Base-by-base conservation (phyloP, 257 asterid species). In the Leonotis leonurus region DNA sequence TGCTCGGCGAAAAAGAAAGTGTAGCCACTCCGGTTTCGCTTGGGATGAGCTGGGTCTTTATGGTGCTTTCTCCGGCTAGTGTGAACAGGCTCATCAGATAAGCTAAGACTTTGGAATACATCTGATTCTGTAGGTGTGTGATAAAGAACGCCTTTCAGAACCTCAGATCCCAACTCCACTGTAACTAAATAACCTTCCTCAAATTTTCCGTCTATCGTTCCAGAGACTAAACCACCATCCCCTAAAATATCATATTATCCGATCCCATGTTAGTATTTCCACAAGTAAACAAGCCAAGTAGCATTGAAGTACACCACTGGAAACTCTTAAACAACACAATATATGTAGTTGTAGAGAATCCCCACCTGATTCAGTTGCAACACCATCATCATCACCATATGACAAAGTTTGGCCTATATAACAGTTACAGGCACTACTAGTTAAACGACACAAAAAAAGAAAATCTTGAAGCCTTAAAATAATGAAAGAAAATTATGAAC, bases 1-100 rank as follows among this genome's bases (percentile, higher is more conserved):
- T 89, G 95, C 85, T 93, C 99, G 4, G 87, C 90, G 26, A 87
- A 93, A 71, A 89, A 89, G 84, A 87, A 89, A 62, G 90, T 87
- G 69, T 93, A 93, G 5, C 99, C 97, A 39, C 94, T 93, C 61
- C 88, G 74, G 41, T 81, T 87, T 58, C 87, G 72, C 72, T 83
- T 89, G 27, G 99, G 97, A 61, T 79, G 80, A 63, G 86, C 75
- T 11, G 96, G 96, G 50, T 84, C 95, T 77, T 72, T 77, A 20
- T 82, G 84, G 30, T 75, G 83, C 72, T 77, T 87, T 76, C 79
- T 82, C 62, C 85, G 74, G 35, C 24, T 73, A 56, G 57, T 71
- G 17, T 69, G 75, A 50, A 71, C 58, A 26, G 77, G 65, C 40
- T 61, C 85, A 48, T 65, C 79, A 27, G 54, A 70, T 71, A 71